Evolutionary conservation across 345 rosid species (phyloP).

Genomic region (Salix dunnii): DNA sequence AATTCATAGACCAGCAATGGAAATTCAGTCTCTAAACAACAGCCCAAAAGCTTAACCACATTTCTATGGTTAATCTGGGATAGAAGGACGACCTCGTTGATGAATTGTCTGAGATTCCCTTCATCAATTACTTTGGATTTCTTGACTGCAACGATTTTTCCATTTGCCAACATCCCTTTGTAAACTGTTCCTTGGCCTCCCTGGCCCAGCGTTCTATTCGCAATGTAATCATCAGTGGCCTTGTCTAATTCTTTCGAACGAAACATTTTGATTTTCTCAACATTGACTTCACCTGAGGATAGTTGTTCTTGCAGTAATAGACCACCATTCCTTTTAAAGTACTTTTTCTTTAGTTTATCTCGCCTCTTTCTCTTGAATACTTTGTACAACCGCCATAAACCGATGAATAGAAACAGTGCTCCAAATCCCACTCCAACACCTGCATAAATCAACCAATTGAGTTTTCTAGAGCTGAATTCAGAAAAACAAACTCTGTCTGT

Average conservation of each 20-base stretch:
- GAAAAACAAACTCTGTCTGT: no score
- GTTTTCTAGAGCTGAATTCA: no score
- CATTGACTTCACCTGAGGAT: neutral
- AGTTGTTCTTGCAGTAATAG: neutral
- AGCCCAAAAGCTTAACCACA: neutral
- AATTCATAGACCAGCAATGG: neutral
- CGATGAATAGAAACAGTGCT: neutral
- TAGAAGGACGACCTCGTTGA: neutral
- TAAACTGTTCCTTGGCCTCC: neutral
- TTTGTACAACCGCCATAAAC: constrained; percentile 4
- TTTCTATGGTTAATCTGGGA: neutral
- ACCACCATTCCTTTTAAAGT: constrained; percentile 3
- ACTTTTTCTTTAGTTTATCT: neutral
- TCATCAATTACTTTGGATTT: neutral
- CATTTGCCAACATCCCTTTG: neutral
- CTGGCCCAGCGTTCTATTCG: neutral
- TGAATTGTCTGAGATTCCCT: neutral
- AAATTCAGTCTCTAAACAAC: neutral
- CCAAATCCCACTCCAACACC: neutral
- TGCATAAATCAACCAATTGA: neutral
- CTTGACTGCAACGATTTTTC: neutral
- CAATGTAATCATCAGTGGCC: neutral
- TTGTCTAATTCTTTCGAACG: neutral
- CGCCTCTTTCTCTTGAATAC: neutral
- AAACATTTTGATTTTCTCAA: no score